Conservation (phyloP, 495 filamentous ascomycete genomes). For the Bacidia rubella region DNA sequence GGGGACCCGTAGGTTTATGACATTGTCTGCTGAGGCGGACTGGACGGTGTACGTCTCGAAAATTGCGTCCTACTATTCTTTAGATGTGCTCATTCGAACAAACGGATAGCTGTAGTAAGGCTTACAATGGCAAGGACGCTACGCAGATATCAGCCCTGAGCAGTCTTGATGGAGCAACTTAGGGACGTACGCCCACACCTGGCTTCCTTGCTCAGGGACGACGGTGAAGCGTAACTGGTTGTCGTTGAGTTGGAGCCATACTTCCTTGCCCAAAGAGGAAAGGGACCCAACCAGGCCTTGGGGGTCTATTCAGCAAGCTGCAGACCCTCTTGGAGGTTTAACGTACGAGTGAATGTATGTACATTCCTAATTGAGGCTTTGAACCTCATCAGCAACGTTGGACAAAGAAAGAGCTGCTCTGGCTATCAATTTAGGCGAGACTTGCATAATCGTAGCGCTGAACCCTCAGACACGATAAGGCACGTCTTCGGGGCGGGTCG, state of each 20-base stretch:
- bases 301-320: neutral
- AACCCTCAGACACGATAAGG: too few species aligned
- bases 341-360: conserved; percentile 68
- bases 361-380: conserved; percentile 68
- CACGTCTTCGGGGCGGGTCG: too few species aligned
- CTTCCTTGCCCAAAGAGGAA: conserved; percentile 75
- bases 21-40: conserved; percentile 63
- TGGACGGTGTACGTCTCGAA: conserved; percentile 78
- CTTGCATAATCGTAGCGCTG: too few species aligned
- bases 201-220: conserved; percentile 71
- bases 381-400: too few species aligned
- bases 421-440: too few species aligned
- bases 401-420: too few species aligned
- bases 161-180: neutral
- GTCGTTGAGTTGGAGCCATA: conserved; percentile 83
- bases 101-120: neutral
- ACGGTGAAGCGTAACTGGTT: conserved; percentile 85
- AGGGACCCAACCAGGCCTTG: conserved; percentile 76
- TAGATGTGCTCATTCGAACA: neutral
- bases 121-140: conserved; percentile 18
- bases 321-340: neutral
- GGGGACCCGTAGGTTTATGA: conserved; percentile 91
- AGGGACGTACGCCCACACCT: conserved; percentile 83
- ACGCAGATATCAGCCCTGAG: neutral
- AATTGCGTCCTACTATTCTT: conserved; percentile 49